Percentiles rank a stretch among this genome's conserved stretches.
These are phyloP conservation scores for Candida suzukii DNA, from an alignment of 805 yeast genomes.

Conservation along the genomic window DNA sequence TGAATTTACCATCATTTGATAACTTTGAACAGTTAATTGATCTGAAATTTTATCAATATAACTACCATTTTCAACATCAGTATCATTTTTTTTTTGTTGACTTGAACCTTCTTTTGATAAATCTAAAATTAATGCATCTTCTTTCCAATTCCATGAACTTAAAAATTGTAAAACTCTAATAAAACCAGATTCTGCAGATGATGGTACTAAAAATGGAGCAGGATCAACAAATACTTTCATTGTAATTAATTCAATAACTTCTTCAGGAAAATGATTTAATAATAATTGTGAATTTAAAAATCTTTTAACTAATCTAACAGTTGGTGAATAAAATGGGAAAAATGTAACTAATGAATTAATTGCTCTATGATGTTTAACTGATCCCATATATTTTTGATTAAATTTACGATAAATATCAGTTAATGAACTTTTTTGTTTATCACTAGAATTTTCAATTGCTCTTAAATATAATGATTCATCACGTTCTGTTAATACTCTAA, in stretches of 20 bases:
- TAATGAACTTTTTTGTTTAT: slow-evolving; percentile 49
- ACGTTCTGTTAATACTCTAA: slow-evolving; percentile 74
- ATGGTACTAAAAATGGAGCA: slow-evolving; percentile 77
- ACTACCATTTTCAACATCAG: slow-evolving; percentile 20
- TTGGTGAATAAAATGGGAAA: slow-evolving; percentile 67
- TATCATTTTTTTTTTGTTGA: neutral
- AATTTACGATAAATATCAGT: slow-evolving; percentile 61
- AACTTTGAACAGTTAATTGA: slow-evolving; percentile 51
- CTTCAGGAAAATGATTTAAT: slow-evolving; percentile 65
- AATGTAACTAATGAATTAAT: slow-evolving; percentile 64
- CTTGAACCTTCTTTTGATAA: slow-evolving; percentile 41
- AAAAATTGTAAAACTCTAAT: slow-evolving; percentile 63
- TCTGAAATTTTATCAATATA: slow-evolving; percentile 46
- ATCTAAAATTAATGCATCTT: slow-evolving; percentile 76
- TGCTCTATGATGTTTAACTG: slow-evolving; percentile 76
- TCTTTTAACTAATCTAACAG: slow-evolving; percentile 76
- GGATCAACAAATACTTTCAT: slow-evolving; percentile 81
- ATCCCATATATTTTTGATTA: slow-evolving; percentile 56
- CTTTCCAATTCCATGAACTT: slow-evolving; percentile 92
- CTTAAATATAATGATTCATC: slow-evolving; percentile 71
- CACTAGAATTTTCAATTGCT: slow-evolving; percentile 60
- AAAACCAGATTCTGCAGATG: slow-evolving; percentile 75
- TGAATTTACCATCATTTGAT: slow-evolving; percentile 54
- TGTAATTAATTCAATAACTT: slow-evolving; percentile 75
- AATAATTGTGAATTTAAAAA: slow-evolving; percentile 87